Conservation (phyloP, 2,329 filamentous ascomycete species). For the Fusarium sp. region DNA sequence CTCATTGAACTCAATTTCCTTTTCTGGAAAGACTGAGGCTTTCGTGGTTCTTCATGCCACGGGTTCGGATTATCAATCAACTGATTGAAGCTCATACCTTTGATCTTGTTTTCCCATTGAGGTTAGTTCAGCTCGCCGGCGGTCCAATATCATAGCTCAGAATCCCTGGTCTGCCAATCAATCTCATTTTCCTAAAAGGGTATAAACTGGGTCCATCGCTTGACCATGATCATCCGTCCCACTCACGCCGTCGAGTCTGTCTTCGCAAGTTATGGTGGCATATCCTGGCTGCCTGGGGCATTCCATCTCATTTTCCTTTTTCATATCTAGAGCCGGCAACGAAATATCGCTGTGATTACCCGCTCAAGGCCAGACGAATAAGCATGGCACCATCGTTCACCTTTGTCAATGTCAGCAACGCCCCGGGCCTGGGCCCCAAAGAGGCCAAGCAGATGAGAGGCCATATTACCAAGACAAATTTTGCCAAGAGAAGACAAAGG, state of each 20-base stretch:
- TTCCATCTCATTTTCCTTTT: background rate
- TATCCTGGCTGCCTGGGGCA: background rate
- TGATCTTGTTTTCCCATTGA: background rate
- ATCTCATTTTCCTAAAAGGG: constrained; percentile 23
- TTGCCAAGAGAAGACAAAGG: constrained; percentile 17
- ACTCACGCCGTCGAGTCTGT: background rate
- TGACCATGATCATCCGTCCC: background rate
- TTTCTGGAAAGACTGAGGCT: background rate
- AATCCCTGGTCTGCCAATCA: background rate
- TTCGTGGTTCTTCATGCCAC: no score
- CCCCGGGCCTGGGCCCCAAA: constrained; percentile 2
- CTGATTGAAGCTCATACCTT: background rate
- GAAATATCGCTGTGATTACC: accelerated
- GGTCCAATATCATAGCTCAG: background rate
- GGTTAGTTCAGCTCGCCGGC: background rate
- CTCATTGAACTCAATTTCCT: background rate
- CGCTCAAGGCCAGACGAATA: accelerated
- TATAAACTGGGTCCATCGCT: background rate
- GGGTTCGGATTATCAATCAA: background rate
- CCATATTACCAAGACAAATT: constrained; percentile 10
- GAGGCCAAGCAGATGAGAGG: constrained; percentile 10
- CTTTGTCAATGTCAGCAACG: constrained; percentile 11
- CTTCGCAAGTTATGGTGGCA: background rate
- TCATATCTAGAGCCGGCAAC: background rate
- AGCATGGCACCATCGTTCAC: background rate